Conservation (phyloP, 139 green algal species). For the Ostreobium quekettii region DNA sequence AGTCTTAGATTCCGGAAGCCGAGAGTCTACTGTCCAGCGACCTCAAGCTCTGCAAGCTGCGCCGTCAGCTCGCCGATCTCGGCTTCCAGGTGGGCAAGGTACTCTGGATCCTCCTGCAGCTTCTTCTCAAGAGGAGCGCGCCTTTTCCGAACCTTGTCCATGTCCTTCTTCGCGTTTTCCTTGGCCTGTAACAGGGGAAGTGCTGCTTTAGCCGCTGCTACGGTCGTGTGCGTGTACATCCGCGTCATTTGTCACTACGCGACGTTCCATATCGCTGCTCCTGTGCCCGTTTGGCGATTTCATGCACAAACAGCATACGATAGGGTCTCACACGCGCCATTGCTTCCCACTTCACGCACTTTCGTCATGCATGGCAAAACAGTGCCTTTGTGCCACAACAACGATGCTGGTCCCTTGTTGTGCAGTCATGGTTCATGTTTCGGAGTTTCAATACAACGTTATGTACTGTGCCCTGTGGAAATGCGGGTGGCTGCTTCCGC, state of each 20-base stretch:
- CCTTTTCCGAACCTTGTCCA: slow-evolving; percentile 62
- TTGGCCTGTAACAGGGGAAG: slow-evolving; percentile 29
- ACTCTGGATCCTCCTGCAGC: slow-evolving; percentile 36
- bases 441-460: not conserved
- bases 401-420: not conserved
- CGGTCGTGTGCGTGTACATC: no score
- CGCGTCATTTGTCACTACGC: no score
- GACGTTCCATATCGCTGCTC: no score
- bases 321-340: not conserved
- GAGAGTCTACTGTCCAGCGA: no score
- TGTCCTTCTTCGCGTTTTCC: slow-evolving; percentile 66
- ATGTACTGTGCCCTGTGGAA: not conserved
- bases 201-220: not conserved
- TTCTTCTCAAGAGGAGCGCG: slow-evolving; percentile 47
- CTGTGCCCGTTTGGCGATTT: no score
- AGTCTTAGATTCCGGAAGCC: no score
- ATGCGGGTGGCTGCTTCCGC: not conserved
- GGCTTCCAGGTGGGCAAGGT: slow-evolving; percentile 26
- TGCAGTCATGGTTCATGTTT: not conserved
- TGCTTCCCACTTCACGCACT: not conserved
- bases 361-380: not conserved
- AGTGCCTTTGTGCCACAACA: not conserved
- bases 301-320: not conserved
- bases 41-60: slow-evolving; percentile 28
- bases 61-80: slow-evolving; percentile 29